Percentiles rank a stretch among this genome's conserved stretches.
Conservation (phyloP, 1,139 yeast genomes). For the Zygosaccharomyces pseudobailii region DNA sequence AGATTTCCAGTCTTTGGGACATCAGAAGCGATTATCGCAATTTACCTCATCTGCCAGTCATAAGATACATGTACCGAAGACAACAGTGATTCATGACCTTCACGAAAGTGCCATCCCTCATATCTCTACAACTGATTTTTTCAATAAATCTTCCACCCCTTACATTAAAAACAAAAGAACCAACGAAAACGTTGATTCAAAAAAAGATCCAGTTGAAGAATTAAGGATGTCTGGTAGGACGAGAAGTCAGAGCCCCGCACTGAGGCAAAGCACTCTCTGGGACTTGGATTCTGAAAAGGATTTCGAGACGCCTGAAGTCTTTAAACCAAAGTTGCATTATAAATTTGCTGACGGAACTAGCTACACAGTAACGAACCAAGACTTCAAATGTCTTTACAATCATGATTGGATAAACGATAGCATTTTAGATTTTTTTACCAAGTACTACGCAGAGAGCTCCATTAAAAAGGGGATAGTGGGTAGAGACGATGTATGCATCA, state of each 20-base stretch:
- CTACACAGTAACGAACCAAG: slow-evolving; percentile 52
- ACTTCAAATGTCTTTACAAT: slow-evolving; percentile 62
- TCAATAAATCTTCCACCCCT: neutral
- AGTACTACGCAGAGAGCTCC: slow-evolving; percentile 48
- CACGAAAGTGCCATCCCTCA: slow-evolving; percentile 1
- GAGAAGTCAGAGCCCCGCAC: slow-evolving; percentile 8
- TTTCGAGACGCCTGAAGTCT: slow-evolving; percentile 47
- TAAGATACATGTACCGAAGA: slow-evolving; percentile 4
- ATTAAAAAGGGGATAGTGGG: slow-evolving; percentile 19
- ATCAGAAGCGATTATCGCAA: slow-evolving; percentile 3
- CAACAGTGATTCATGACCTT: neutral
- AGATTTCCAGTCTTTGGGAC: slow-evolving; percentile 4
- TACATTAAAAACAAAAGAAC: neutral
- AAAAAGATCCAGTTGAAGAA: slow-evolving; percentile 6
- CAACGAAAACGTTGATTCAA: neutral
- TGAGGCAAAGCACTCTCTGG: slow-evolving; percentile 10
- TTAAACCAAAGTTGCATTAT: slow-evolving; percentile 50
- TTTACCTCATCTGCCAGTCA: slow-evolving; percentile 5
- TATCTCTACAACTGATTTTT: slow-evolving; percentile 2
- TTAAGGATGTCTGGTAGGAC: slow-evolving; percentile 6
- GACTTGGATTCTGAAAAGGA: slow-evolving; percentile 42
- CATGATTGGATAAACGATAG: slow-evolving; percentile 76
- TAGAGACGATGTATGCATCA: slow-evolving; percentile 47
- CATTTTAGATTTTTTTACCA: slow-evolving; percentile 65
- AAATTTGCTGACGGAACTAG: slow-evolving; percentile 45